These are phyloP conservation scores for Schwanniomyces vanrijiae DNA, from an alignment of 805 yeast species.

Conservation along the genomic window DNA sequence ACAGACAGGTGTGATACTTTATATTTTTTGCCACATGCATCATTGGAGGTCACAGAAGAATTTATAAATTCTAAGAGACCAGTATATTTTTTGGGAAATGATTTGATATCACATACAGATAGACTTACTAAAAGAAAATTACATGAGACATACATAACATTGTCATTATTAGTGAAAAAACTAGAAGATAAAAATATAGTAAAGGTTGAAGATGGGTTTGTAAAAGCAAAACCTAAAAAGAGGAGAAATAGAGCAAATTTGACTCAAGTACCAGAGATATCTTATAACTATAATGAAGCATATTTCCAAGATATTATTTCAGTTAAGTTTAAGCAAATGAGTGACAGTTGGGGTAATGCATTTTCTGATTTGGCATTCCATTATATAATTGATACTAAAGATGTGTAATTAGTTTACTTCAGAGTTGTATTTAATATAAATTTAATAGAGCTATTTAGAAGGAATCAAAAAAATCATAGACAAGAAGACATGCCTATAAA, in stretches of 20 bases:
- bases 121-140: constrained; percentile 45
- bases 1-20: constrained; percentile 25
- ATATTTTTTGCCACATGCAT: constrained; percentile 77
- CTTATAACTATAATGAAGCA: constrained; percentile 25
- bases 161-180: constrained; percentile 39
- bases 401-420: not conserved
- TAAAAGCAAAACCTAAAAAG: constrained; percentile 14
- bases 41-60: constrained; percentile 50
- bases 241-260: constrained; percentile 18
- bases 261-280: constrained; percentile 29
- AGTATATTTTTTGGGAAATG: constrained; percentile 48
- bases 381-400: constrained; percentile 23
- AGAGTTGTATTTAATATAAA: not conserved
- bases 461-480: not conserved
- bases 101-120: constrained; percentile 54
- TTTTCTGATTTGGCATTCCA: constrained; percentile 55
- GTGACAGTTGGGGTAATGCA: constrained; percentile 49
- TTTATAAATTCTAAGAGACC: constrained; percentile 37
- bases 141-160: constrained; percentile 40
- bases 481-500: not conserved
- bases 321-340: constrained; percentile 17
- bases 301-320: constrained; percentile 30
- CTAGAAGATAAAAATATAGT: constrained; percentile 8
- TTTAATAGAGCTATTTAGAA: not conserved
- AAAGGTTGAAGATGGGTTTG: constrained; percentile 19